A percentile compares a stretch with the other conserved stretches of the same genome.
Conservation (phyloP, 345 rosid species). For the Turnera subulata region DNA sequence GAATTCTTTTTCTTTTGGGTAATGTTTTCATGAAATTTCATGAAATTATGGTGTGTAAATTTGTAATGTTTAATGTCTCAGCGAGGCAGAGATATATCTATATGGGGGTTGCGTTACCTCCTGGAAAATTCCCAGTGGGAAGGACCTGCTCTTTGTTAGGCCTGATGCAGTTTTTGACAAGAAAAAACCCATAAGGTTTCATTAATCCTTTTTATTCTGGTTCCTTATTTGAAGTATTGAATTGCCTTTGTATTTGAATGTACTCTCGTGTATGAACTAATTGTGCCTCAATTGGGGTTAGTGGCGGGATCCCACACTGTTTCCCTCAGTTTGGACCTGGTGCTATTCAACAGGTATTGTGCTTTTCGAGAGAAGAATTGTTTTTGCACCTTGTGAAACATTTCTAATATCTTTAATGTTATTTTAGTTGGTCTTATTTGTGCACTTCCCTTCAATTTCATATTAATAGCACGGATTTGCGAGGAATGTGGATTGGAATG, state of each 20-base stretch:
- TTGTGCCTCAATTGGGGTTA: slow-evolving; percentile 25
- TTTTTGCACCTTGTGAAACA: background rate
- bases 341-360: slow-evolving; percentile 67
- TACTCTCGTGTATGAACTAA: slow-evolving; percentile 4
- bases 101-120: slow-evolving; percentile 90
- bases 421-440: slow-evolving; percentile 18
- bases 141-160: slow-evolving; percentile 81
- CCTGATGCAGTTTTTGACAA: slow-evolving; percentile 96
- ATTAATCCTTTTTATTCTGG: background rate
- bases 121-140: slow-evolving; percentile 73
- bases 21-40: too few relatives aligned
- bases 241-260: background rate
- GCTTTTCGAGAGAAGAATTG: background rate
- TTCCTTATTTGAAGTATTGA: background rate
- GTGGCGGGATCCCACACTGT: slow-evolving; percentile 97
- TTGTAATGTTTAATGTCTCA: slow-evolving; percentile 16
- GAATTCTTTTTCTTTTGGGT: slow-evolving; percentile 1
- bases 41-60: too few relatives aligned
- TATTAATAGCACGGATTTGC: slow-evolving; percentile 84
- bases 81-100: slow-evolving; percentile 86
- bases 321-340: slow-evolving; percentile 99
- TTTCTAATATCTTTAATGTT: background rate
- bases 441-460: background rate
- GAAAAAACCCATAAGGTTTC: slow-evolving; percentile 85
- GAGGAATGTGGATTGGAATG: slow-evolving; percentile 92